phyloP scores from a whole-genome alignment of 108 stramenopile species.

The Cyclotella cryptica region DNA sequence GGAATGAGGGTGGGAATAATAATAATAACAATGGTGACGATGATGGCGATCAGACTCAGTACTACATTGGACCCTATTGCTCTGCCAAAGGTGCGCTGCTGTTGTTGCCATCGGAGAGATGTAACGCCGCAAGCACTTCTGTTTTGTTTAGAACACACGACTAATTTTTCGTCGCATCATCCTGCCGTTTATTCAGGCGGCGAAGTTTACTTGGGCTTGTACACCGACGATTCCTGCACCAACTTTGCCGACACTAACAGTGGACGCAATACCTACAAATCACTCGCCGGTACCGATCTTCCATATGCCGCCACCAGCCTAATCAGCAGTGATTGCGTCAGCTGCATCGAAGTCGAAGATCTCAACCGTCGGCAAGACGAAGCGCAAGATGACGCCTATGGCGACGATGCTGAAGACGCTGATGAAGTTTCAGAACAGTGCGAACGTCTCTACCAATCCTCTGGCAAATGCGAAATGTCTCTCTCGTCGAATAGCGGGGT shows the following conservation, averaged over 20 bases:
- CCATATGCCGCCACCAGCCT: constrained; percentile 37
- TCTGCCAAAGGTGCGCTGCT: constrained; percentile 54
- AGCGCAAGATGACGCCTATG: constrained; percentile 19
- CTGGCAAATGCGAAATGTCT: constrained; percentile 41
- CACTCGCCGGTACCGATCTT: constrained; percentile 32
- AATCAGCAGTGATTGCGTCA: constrained; percentile 38
- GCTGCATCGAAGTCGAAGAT: constrained; percentile 36
- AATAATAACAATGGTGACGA: constrained; percentile 20
- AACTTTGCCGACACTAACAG: constrained; percentile 53
- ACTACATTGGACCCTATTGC: constrained; percentile 74
- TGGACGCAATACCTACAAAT: constrained; percentile 50
- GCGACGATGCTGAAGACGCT: constrained; percentile 27
- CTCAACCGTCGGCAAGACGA: constrained; percentile 28
- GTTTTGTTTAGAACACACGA: neutral
- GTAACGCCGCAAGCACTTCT: neutral
- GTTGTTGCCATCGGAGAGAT: neutral
- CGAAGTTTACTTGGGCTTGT: constrained; percentile 61
- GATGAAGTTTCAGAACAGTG: constrained; percentile 28
- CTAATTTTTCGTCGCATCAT: neutral
- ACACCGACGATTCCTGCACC: constrained; percentile 71
- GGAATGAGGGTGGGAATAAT: constrained; percentile 19
- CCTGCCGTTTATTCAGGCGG: neutral
- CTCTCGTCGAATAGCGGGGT: neutral
- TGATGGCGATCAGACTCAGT: constrained; percentile 27
- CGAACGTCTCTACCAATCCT: constrained; percentile 21